Percentiles rank a stretch among this genome's conserved stretches.
Evolutionary conservation across 192 early-diverging fungal genomes (phyloP).

Genomic region (Umbelopsis vinacea): DNA sequence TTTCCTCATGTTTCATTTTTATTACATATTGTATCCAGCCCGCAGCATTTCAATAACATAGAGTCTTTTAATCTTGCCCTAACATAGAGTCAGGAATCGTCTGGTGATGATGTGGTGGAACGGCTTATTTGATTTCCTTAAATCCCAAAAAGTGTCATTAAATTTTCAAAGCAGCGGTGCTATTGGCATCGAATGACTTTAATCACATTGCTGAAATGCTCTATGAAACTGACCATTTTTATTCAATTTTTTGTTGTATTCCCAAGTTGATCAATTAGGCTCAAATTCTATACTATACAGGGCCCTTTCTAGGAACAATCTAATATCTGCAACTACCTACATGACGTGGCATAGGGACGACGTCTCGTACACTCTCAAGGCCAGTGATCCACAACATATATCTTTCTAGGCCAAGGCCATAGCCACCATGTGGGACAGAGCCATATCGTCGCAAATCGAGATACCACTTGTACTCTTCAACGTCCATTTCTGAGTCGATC

Average conservation of each 20-base stretch:
- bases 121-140: too few species aligned
- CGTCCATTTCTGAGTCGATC: conserved; percentile 52
- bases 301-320: not conserved
- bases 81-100: not conserved
- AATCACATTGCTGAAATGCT: too few species aligned
- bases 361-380: conserved; percentile 78
- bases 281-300: conserved; percentile 8
- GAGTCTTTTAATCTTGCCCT: not conserved
- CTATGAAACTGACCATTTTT: too few species aligned
- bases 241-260: too few species aligned
- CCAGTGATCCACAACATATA: conserved; percentile 80
- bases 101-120: not conserved
- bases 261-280: not conserved
- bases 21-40: conserved; percentile 16
- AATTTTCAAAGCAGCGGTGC: too few species aligned
- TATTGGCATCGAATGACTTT: too few species aligned
- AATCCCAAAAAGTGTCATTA: too few species aligned
- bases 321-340: conserved; percentile 57
- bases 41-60: conserved; percentile 1
- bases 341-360: conserved; percentile 60
- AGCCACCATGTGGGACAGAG: conserved; percentile 86
- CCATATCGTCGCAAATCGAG: conserved; percentile 83
- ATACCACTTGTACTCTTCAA: conserved; percentile 84
- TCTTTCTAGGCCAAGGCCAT: conserved; percentile 89
- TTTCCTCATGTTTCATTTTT: not conserved